Base-by-base conservation (phyloP, 202 grass and related monocot genomes). In the Setaria viridis region DNA sequence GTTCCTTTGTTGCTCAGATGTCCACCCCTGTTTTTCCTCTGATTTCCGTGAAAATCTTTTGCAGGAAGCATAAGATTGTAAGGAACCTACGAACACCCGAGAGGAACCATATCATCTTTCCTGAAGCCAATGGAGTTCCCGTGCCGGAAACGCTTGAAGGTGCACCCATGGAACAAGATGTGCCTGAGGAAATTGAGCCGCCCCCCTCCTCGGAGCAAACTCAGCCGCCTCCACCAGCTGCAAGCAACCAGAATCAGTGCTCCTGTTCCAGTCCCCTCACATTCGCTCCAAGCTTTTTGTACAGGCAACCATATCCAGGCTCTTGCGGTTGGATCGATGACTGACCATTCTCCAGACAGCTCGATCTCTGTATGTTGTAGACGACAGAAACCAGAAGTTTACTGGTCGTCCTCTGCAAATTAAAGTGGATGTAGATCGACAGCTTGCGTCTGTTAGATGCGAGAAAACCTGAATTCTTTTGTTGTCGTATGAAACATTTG, bases 51-150 rank as follows among this genome's bases (percentile, higher is more conserved):
- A 70, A 79, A 35, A 58, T 62, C 25, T 62, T 78, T 76, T 80
- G 49, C 75, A 95, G 91, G 73, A 94, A 94, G 17, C 96, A 95
- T 80, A 60, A 87, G 30, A 90, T 99, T 41, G 19, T 88, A 9
- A 34, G 72, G 49, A 13, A 91, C 2, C 70, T 95, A 13, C 4
- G 45, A 67, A 98, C 95, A 72, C 91, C 96, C 5, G 68, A n/a
- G 35, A 88, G 96, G 79, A 70, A 95, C 70, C 93, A 95, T 81
- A 88, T 99, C 67, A 60, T 84, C 69, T 99, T 99, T 92, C 96
- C 93, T 66, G 84, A 84, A 12, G 50, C 1, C 11, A 32, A 32
- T 51, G 50, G 62, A 19, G 3, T 30, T 7, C 3, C 4, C 0
- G 16, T 12, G 15, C 7, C 50, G 5, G 15, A 50, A 73, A 13